These are phyloP conservation scores for Ophiostoma angusticollis DNA, from an alignment of 2,329 filamentous ascomycete species.

Conservation along the genomic window DNA sequence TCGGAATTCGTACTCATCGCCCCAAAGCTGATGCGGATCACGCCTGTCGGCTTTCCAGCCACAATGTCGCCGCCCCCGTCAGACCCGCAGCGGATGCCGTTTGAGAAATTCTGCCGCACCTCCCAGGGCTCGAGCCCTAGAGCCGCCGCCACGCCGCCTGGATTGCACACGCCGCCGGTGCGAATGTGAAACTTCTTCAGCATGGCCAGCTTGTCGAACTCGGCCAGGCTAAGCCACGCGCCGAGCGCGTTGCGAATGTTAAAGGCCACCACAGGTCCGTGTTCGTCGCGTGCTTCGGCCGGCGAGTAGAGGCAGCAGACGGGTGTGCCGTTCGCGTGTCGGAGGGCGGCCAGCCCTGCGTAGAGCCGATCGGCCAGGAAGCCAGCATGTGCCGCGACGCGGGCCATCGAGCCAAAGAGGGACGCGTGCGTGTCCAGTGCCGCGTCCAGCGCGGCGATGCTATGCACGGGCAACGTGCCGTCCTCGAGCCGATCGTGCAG, in stretches of 20 bases:
- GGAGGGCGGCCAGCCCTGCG: slow-evolving; percentile 42
- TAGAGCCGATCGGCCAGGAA: slow-evolving; percentile 50
- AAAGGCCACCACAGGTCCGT: slow-evolving; percentile 69
- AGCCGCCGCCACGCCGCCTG: slow-evolving; percentile 65
- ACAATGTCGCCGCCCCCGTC: slow-evolving; percentile 67
- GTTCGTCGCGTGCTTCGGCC: background rate
- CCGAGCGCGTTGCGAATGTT: slow-evolving; percentile 60
- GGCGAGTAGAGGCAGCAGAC: slow-evolving; percentile 56
- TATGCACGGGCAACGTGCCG: slow-evolving; percentile 83
- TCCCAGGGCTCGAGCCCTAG: slow-evolving; percentile 69
- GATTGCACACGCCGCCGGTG: slow-evolving; percentile 84
- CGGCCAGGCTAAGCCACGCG: slow-evolving; percentile 65
- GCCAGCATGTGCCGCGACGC: slow-evolving; percentile 57
- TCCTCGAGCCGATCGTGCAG: slow-evolving; percentile 81
- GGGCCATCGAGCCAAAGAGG: slow-evolving; percentile 59
- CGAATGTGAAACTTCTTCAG: slow-evolving; percentile 72
- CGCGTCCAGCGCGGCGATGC: slow-evolving; percentile 65
- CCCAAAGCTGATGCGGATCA: slow-evolving; percentile 74
- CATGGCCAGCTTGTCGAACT: slow-evolving; percentile 76
- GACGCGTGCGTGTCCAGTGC: slow-evolving; percentile 57
- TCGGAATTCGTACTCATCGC: slow-evolving; percentile 77
- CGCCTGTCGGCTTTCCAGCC: slow-evolving; percentile 73
- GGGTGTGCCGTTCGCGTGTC: slow-evolving; percentile 53
- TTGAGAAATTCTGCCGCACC: slow-evolving; percentile 71
- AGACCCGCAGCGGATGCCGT: slow-evolving; percentile 71